Conservation (phyloP, 352 stramenopile genomes). For the Elongisporangium undulatum region DNA sequence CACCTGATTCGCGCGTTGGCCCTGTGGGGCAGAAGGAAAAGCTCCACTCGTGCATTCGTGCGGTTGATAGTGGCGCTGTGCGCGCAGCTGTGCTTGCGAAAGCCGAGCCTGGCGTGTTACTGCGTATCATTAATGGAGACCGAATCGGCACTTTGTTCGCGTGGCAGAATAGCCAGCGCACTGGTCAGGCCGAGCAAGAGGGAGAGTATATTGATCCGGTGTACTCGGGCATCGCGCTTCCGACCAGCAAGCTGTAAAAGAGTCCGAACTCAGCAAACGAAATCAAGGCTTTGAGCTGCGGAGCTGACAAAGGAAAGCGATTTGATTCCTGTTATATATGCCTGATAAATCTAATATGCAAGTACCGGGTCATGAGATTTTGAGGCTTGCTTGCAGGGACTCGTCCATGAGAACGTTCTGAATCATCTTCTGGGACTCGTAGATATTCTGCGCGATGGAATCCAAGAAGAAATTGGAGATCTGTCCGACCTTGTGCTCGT, state of each 20-base stretch:
- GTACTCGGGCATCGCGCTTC: slow-evolving; percentile 25
- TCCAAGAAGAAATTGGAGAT: not conserved
- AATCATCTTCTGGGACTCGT: not conserved
- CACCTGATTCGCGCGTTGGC: slow-evolving; percentile 31
- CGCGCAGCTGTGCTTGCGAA: slow-evolving; percentile 34
- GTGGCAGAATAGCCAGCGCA: slow-evolving; percentile 14
- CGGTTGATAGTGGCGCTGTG: slow-evolving; percentile 35
- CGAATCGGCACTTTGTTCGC: slow-evolving; percentile 38
- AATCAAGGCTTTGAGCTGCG: too few species aligned
- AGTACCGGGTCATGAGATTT: not conserved
- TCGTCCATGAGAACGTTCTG: not conserved
- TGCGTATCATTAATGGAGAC: slow-evolving; percentile 34
- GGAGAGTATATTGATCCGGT: slow-evolving; percentile 29
- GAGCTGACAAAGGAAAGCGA: not conserved
- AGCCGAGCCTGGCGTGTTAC: slow-evolving; percentile 29
- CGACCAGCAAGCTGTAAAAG: not conserved
- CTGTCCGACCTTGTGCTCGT: not conserved
- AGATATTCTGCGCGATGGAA: not conserved
- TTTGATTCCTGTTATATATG: too few species aligned
- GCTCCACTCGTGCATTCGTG: slow-evolving; percentile 45
- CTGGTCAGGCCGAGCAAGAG: slow-evolving; percentile 14
- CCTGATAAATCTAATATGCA: not conserved
- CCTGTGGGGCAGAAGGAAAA: slow-evolving; percentile 48
- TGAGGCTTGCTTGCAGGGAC: not conserved
- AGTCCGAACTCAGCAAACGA: too few species aligned